phyloP scores from a whole-genome alignment of 306 rosid species.

The Bauhinia variegata region DNA sequence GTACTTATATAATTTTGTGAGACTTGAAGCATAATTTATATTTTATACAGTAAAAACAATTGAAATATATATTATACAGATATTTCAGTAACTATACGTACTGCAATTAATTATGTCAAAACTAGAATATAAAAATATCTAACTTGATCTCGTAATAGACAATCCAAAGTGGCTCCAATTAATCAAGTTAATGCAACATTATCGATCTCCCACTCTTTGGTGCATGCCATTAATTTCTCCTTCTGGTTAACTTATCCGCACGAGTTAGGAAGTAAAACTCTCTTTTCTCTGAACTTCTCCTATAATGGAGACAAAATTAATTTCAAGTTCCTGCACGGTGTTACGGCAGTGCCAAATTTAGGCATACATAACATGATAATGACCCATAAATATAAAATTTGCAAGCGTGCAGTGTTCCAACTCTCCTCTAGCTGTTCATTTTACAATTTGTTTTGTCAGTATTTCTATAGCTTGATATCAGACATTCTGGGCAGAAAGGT shows the following conservation, averaged over 20 bases:
- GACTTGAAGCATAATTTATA: too few relatives aligned
- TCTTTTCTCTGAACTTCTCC: background rate
- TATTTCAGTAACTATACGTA: background rate
- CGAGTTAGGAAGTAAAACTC: background rate
- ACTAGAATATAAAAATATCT: background rate
- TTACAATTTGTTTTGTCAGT: too few relatives aligned
- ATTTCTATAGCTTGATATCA: background rate
- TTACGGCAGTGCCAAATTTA: background rate
- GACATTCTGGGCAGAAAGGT: constrained; percentile 28
- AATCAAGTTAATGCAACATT: constrained; percentile 2
- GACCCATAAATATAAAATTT: too few relatives aligned
- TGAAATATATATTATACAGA: background rate
- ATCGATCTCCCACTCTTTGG: constrained; percentile 31
- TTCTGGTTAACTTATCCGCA: background rate
- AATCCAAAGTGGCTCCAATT: constrained; percentile 37
- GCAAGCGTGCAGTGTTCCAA: too few relatives aligned
- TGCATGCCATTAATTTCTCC: constrained; percentile 19
- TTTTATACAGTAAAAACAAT: too few relatives aligned
- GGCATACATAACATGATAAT: background rate
- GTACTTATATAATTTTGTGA: too few relatives aligned
- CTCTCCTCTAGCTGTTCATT: too few relatives aligned
- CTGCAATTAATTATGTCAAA: background rate
- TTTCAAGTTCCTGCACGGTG: background rate
- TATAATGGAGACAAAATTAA: background rate
- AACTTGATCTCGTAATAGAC: constrained; percentile 17